Conservation (phyloP, 352 stramenopile species). For the Thalassiosira hispida region DNA sequence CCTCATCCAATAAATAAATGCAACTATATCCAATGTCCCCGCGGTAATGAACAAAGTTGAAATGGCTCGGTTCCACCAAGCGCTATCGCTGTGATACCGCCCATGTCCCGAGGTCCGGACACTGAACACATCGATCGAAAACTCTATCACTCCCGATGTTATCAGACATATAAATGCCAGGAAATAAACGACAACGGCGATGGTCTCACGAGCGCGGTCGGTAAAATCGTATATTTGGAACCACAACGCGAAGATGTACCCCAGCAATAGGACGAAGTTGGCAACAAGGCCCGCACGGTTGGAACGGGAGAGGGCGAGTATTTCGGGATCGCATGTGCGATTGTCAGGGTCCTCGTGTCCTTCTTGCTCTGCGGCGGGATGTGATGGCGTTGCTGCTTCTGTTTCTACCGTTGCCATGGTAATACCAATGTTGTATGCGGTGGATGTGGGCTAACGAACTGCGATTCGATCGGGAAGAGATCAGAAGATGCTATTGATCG, state of each 20-base stretch:
- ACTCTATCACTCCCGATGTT: conserved; percentile 9
- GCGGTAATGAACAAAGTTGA: conserved; percentile 15
- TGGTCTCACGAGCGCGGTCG: conserved; percentile 11
- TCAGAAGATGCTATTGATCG: no score
- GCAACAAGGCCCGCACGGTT: conserved; percentile 8
- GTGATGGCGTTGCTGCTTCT: no score
- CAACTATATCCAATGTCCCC: conserved; percentile 16
- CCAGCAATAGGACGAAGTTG: conserved; percentile 18
- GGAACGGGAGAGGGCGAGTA: background rate
- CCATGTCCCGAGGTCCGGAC: conserved; percentile 11
- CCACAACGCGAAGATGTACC: conserved; percentile 20
- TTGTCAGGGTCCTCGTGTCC: no score
- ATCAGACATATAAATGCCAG: conserved; percentile 9
- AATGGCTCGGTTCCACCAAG: conserved; percentile 8
- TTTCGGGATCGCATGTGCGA: no score
- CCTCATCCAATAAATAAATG: conserved; percentile 21
- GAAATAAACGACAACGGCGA: conserved; percentile 25
- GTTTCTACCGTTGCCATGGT: no score
- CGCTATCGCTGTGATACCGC: conserved; percentile 17
- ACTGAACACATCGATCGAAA: conserved; percentile 15
- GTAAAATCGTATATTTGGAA: conserved; percentile 19
- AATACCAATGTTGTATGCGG: no score
- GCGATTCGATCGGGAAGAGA: no score
- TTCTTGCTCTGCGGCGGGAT: no score
- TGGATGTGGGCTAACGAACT: no score